Percentiles rank a stretch among this genome's conserved stretches.
Conservation (phyloP, 208 protist genomes). For the Trypanosomatidae sp. region DNA sequence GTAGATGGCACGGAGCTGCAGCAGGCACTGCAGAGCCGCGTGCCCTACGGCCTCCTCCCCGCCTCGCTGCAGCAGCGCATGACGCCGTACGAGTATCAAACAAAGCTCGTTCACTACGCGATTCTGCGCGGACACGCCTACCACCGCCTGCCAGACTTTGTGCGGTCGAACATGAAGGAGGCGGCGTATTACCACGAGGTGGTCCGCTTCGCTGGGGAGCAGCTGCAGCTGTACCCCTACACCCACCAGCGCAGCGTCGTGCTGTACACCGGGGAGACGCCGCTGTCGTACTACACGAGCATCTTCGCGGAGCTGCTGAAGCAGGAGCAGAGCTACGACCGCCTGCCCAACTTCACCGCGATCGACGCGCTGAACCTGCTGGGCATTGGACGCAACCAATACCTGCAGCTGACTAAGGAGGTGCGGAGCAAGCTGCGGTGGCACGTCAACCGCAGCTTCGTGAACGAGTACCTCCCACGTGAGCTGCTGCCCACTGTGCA, state of each 20-base stretch:
- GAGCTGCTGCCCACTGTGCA: constrained; percentile 41
- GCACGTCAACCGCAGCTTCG: constrained; percentile 65
- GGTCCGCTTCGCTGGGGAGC: constrained; percentile 42
- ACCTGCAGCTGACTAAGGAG: constrained; percentile 96
- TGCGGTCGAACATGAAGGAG: constrained; percentile 43
- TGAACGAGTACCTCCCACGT: constrained; percentile 64
- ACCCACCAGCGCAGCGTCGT: constrained; percentile 51
- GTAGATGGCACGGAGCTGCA: constrained; percentile 52
- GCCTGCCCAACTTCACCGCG: constrained; percentile 97
- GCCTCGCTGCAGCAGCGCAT: constrained; percentile 66
- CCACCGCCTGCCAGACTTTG: constrained; percentile 69
- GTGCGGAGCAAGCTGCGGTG: constrained; percentile 88
- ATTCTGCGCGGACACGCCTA: constrained; percentile 63
- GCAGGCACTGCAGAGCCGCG: constrained; percentile 45
- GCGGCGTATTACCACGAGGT: constrained; percentile 72
- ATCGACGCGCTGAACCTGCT: constrained; percentile 94
- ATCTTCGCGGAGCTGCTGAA: constrained; percentile 80
- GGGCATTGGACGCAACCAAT: constrained; percentile 97
- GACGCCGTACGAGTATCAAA: constrained; percentile 49
- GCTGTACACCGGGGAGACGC: constrained; percentile 66
- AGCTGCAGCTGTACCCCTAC: constrained; percentile 85
- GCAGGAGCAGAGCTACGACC: constrained; percentile 90
- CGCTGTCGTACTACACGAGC: constrained; percentile 69
- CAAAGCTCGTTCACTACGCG: constrained; percentile 33
- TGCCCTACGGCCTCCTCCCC: constrained; percentile 55